Evolutionary conservation across 768 basidiomycete species (phyloP).

Genomic region (Xerocomellus dryophilus): DNA sequence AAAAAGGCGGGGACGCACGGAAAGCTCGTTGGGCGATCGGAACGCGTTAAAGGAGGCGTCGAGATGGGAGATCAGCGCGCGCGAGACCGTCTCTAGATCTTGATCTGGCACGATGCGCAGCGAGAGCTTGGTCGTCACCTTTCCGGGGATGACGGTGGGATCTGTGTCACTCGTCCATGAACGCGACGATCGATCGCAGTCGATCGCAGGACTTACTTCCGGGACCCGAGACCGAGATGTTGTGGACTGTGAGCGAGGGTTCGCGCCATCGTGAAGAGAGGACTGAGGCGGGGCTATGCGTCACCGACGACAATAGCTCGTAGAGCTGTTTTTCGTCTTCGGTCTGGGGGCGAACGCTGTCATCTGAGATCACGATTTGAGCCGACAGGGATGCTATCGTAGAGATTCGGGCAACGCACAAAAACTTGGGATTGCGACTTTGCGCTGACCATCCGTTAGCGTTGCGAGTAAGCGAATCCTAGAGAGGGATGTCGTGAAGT

Average conservation of each 20-base stretch:
- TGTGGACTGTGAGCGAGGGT: slow-evolving; percentile 87
- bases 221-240: slow-evolving; percentile 77
- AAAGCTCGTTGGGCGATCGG: slow-evolving; percentile 66
- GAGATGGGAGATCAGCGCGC: slow-evolving; percentile 58
- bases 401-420: slow-evolving; percentile 51
- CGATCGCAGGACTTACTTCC: slow-evolving; percentile 48
- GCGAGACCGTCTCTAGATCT: slow-evolving; percentile 65
- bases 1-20: slow-evolving; percentile 40
- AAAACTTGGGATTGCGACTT: slow-evolving; percentile 74
- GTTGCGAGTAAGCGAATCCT: slow-evolving; percentile 80
- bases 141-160: slow-evolving; percentile 84
- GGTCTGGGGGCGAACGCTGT: slow-evolving; percentile 68
- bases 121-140: slow-evolving; percentile 81
- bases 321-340: slow-evolving; percentile 67
- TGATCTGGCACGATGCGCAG: slow-evolving; percentile 96
- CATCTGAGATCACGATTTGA: slow-evolving; percentile 46
- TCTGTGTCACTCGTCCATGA: slow-evolving; percentile 40
- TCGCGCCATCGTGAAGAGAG: slow-evolving; percentile 84
- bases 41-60: slow-evolving; percentile 54
- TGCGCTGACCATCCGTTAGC: slow-evolving; percentile 54
- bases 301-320: slow-evolving; percentile 63
- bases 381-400: not conserved
- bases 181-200: not conserved
- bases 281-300: slow-evolving; percentile 62
- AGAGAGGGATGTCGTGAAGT: not conserved